These are phyloP conservation scores for Citrus unshiu DNA, from an alignment of 345 rosid species.

Conservation along the genomic window DNA sequence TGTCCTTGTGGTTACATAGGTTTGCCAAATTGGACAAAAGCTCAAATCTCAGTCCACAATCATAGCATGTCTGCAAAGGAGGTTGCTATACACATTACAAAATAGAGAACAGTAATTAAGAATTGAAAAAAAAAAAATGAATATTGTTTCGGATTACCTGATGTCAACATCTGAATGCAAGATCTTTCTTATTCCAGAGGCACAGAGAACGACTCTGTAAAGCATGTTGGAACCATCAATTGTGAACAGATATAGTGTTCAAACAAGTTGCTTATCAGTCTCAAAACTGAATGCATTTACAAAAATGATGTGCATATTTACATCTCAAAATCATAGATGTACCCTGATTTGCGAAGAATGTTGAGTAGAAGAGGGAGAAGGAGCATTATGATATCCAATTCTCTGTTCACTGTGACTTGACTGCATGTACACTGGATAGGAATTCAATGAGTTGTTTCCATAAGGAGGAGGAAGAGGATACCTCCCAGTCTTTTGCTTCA, in stretches of 20 bases:
- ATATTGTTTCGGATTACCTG: constrained; percentile 22
- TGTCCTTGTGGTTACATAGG: constrained; percentile 23
- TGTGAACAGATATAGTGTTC: not conserved
- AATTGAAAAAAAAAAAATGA: not conserved
- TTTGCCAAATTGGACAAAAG: constrained; percentile 32
- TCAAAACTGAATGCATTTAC: not conserved
- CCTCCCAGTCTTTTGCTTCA: constrained; percentile 22
- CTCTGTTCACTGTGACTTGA: constrained; percentile 9
- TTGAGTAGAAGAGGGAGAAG: not conserved
- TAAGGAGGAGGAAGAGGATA: constrained; percentile 41
- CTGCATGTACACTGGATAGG: not conserved
- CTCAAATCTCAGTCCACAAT: constrained; percentile 33
- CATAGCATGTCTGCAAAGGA: constrained; percentile 35
- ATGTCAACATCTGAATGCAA: constrained; percentile 42
- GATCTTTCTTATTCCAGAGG: constrained; percentile 29
- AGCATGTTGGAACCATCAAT: not conserved
- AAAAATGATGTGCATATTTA: not conserved
- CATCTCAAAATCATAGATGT: not conserved
- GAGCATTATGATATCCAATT: not conserved
- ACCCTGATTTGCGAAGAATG: constrained; percentile 12
- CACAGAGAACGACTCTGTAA: constrained; percentile 30
- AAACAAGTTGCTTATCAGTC: not conserved
- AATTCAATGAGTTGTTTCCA: not conserved
- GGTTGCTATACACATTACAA: not conserved
- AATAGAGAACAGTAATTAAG: not conserved